Percentiles rank a stretch among this genome's conserved stretches.
Conservation (phyloP, 179 eudicot species). For the Beta corolliflora region DNA sequence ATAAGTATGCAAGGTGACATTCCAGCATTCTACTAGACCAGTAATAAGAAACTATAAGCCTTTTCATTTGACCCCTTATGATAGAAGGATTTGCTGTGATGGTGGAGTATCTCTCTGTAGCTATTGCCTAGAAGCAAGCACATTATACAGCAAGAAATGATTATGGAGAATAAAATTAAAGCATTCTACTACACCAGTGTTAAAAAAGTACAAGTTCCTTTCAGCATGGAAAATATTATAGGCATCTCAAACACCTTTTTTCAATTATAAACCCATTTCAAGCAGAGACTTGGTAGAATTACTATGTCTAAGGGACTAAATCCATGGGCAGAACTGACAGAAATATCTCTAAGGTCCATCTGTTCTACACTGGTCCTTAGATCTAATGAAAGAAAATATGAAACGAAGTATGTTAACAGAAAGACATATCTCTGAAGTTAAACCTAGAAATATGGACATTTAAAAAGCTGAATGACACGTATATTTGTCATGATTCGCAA, state of each 20-base stretch:
- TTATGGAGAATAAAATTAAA: not conserved
- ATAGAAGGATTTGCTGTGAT: conserved; percentile 87
- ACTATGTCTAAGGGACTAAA: not conserved
- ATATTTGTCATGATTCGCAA: not conserved
- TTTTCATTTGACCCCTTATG: conserved; percentile 81
- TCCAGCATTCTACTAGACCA: not conserved
- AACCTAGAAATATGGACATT: not conserved
- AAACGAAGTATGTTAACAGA: not conserved
- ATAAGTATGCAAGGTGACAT: conserved; percentile 1
- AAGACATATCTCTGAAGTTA: not conserved
- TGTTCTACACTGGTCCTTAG: not conserved
- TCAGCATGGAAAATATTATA: not conserved
- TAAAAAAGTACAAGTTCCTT: conserved; percentile 20
- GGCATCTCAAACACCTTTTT: not conserved
- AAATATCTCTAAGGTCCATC: not conserved
- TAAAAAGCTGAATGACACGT: not conserved
- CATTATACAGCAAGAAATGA: conserved; percentile 11
- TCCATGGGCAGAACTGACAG: not conserved
- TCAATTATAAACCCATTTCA: too few relatives aligned
- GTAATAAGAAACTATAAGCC: conserved; percentile 20
- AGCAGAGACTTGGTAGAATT: not conserved
- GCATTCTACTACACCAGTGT: not conserved
- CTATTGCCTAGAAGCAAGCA: conserved; percentile 57
- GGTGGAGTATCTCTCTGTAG: conserved; percentile 82
- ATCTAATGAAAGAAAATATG: not conserved